Evolutionary conservation across 176 grass and related monocot species (phyloP).

Genomic region (Ampelocalamus luodianensis): DNA sequence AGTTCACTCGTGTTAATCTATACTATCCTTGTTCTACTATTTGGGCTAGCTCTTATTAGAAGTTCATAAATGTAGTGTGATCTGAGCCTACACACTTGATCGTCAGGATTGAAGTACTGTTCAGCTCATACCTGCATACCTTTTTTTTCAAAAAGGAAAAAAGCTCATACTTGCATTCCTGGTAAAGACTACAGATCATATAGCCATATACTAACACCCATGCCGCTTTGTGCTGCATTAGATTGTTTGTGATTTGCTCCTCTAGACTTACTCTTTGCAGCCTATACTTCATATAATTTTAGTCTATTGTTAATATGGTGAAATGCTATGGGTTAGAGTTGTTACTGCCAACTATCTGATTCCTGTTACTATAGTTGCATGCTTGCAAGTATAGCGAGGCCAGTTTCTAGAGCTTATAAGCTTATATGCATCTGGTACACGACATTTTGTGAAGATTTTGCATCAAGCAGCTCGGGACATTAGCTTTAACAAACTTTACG

Average conservation of each 20-base stretch:
- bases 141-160: not conserved
- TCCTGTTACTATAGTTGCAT: not conserved
- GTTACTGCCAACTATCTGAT: not conserved
- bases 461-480: not conserved
- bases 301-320: not conserved
- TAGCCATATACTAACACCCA: not conserved
- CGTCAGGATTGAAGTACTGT: not conserved
- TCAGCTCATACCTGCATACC: slow-evolving; percentile 12
- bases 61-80: not conserved
- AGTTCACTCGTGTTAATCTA: not conserved
- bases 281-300: not conserved
- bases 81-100: not conserved
- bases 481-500: not conserved
- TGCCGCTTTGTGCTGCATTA: not conserved
- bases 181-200: not conserved
- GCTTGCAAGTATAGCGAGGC: not conserved
- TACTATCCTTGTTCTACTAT: slow-evolving; percentile 10
- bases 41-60: not conserved
- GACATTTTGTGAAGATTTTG: not conserved
- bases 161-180: not conserved
- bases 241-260: not conserved
- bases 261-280: not conserved
- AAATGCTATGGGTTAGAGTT: slow-evolving; percentile 14
- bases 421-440: not conserved
- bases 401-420: not conserved